These are phyloP conservation scores for Eucalyptus caleyi DNA, from an alignment of 345 rosid species.

Conservation along the genomic window DNA sequence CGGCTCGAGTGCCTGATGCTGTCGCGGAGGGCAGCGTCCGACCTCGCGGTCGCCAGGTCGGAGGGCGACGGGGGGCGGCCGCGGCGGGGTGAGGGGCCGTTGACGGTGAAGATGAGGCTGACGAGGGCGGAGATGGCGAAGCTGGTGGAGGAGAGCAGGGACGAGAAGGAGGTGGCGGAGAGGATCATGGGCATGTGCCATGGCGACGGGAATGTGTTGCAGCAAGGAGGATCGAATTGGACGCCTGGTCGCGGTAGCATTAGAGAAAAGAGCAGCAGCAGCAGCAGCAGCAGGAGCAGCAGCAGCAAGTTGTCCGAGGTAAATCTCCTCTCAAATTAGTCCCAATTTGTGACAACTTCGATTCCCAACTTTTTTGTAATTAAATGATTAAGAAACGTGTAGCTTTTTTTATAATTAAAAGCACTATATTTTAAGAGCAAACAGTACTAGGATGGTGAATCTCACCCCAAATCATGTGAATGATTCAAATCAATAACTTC, in stretches of 20 bases:
- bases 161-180: conserved; percentile 55
- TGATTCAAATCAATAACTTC: neutral
- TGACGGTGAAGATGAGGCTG: conserved; percentile 59
- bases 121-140: conserved; percentile 56
- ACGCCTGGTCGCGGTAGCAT: neutral
- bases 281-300: neutral
- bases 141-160: conserved; percentile 56
- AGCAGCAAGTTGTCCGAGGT: neutral
- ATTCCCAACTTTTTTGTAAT: neutral
- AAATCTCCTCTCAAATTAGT: neutral
- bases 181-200: conserved; percentile 47
- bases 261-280: neutral
- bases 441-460: neutral
- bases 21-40: conserved; percentile 64
- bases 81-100: neutral
- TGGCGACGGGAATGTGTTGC: neutral
- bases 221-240: neutral
- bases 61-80: neutral
- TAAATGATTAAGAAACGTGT: neutral
- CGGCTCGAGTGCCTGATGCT: conserved; percentile 76
- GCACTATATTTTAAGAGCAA: neutral
- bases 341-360: neutral
- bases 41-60: conserved; percentile 19
- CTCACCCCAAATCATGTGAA: neutral
- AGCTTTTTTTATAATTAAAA: neutral